Base-by-base conservation (phyloP, 495 filamentous ascomycete genomes). In the Lepidopterella palustris region DNA sequence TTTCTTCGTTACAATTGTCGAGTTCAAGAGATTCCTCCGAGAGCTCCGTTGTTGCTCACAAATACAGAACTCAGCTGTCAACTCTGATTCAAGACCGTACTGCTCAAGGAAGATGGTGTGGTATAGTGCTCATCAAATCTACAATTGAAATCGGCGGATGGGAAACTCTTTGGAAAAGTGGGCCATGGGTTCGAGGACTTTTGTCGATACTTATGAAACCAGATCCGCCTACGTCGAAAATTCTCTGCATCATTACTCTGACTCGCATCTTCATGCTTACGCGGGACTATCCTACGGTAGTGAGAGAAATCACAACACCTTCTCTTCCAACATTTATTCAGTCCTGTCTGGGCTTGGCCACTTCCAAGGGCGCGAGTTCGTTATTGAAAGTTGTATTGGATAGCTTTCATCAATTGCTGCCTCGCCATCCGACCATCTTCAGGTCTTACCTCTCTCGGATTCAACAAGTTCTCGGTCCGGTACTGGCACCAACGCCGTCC, bases 221-320 rank as follows among this genome's bases (percentile, higher is more conserved):
- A 1, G 89, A 93, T 65, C 82, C 87, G 3, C 65, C 81, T n/a
- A 78, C 84, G 8, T 83, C 82, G 4, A 89, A 89, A 69, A 84
- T 84, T 70, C 76, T 95, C 60, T 80, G 78, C 67, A 77, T 95
- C 28, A 81, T 93, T 55, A 82, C 87, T 25, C 68, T 95, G 59
- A 88, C 87, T 21, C 85, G 86, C 62, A 90, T 95, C 57, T 95
- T 89, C 77, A 78, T 84, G 55, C 78, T 92, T 23, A 87, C 88
- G 56, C 89, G 90, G 63, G 82, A 84, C 52, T 87, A 90, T 73
- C 87, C 84, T 39, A 90, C 87, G 18, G 77, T 95, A 23, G 78
- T 92, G n/a, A 79, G 90, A 63, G 90, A 96, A 68, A 87, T 95
- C 61, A 90, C 88, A 1, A 95, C 90, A 3, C 91, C 91, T 9